phyloP scores from a whole-genome alignment of 2,329 filamentous ascomycete species.

The Aspergillus hortae region DNA sequence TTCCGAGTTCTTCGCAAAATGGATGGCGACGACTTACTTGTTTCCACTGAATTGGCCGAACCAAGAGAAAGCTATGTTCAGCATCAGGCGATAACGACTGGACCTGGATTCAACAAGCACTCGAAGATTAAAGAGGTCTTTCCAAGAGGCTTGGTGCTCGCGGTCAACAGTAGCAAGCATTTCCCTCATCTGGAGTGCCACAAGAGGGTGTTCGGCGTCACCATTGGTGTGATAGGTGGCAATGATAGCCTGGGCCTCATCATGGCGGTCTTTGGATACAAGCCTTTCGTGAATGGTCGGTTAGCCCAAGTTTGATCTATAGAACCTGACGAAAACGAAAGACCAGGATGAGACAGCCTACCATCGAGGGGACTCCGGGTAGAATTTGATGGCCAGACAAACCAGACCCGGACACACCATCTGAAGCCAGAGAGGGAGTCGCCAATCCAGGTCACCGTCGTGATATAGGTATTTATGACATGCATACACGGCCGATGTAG shows the following conservation, averaged over 20 bases:
- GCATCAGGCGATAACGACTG: slow-evolving; percentile 9
- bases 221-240: slow-evolving; percentile 63
- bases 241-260: slow-evolving; percentile 60
- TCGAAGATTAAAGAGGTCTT: slow-evolving; percentile 5
- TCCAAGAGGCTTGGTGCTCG: slow-evolving; percentile 12
- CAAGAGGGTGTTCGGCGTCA: slow-evolving; percentile 51
- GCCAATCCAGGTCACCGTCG: slow-evolving; percentile 4
- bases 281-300: slow-evolving; percentile 4
- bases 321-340: neutral
- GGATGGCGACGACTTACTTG: neutral
- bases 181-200: slow-evolving; percentile 41
- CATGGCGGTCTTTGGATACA: slow-evolving; percentile 34
- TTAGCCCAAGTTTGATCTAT: neutral
- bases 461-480: slow-evolving; percentile 5
- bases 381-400: slow-evolving; percentile 9
- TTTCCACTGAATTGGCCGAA: slow-evolving; percentile 10
- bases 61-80: slow-evolving; percentile 9
- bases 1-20: neutral
- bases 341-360: neutral
- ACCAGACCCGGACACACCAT: slow-evolving; percentile 10
- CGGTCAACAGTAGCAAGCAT: slow-evolving; percentile 27
- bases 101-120: slow-evolving; percentile 8
- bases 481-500: slow-evolving; percentile 8
- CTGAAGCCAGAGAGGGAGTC: slow-evolving; percentile 9
- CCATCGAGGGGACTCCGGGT: slow-evolving; percentile 9